phyloP scores from a whole-genome alignment of 306 rosid species.

The Rosa multiflora region DNA sequence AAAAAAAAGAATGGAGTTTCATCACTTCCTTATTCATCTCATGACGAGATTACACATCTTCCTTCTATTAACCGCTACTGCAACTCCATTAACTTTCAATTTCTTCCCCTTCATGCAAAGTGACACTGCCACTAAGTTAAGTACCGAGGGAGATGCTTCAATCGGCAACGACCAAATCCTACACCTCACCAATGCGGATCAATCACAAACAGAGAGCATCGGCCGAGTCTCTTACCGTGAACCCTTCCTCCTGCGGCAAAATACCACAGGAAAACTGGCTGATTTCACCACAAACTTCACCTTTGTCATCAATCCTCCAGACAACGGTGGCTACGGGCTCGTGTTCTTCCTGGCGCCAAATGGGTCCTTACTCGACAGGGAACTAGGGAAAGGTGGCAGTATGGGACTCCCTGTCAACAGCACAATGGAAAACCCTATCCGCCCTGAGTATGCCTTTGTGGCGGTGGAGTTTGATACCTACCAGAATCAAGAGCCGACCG shows the following conservation, averaged over 20 bases:
- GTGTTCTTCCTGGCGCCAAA: conserved; percentile 6
- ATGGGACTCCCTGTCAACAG: background rate
- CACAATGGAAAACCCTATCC: too few relatives aligned
- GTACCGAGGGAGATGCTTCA: background rate
- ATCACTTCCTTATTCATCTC: too few relatives aligned
- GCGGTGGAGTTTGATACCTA: conserved; percentile 51
- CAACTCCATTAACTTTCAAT: background rate
- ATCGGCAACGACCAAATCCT: background rate
- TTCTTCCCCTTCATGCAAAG: background rate
- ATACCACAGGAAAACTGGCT: background rate
- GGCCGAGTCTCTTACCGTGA: background rate
- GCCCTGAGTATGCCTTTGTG: conserved; percentile 10
- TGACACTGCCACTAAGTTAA: too few relatives aligned
- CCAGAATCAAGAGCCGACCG: background rate
- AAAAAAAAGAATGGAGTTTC: too few relatives aligned
- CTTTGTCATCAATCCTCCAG: background rate
- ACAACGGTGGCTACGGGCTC: background rate
- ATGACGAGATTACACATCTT: too few relatives aligned
- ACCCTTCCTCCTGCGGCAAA: background rate
- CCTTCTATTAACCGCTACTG: background rate
- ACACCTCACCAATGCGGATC: background rate
- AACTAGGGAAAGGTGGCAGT: background rate
- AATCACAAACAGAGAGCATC: background rate
- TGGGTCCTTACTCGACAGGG: background rate
- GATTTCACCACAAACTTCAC: background rate